Conservation (phyloP, 192 early-diverging fungal genomes). For the Gigaspora rosea region DNA sequence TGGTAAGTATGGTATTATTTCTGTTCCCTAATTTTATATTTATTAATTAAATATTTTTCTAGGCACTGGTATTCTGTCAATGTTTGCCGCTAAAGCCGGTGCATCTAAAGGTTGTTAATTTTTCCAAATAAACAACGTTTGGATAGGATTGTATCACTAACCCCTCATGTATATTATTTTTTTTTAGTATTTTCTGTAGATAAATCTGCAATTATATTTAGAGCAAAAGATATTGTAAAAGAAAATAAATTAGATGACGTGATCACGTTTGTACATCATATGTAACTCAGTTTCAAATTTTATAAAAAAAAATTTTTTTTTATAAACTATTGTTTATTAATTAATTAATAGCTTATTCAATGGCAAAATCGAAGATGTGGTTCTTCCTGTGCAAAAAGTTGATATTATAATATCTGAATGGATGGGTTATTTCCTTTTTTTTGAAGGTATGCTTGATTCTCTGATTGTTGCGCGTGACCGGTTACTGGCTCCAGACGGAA, state of each 20-base stretch:
- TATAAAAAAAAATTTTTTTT: background rate
- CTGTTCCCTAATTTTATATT: background rate
- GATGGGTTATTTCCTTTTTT: constrained; percentile 99
- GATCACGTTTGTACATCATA: constrained; percentile 53
- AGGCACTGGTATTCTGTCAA: constrained; percentile 90
- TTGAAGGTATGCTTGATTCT: constrained; percentile 99
- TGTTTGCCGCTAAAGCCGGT: constrained; percentile 99
- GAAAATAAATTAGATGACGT: constrained; percentile 92
- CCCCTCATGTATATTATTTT: too few species aligned
- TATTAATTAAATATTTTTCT: background rate
- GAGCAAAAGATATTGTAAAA: constrained; percentile 90
- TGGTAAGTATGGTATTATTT: constrained; percentile 48
- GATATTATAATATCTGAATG: constrained; percentile 99
- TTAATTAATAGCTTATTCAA: background rate
- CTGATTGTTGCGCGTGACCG: constrained; percentile 94
- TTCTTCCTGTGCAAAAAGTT: constrained; percentile 90
- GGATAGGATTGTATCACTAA: background rate
- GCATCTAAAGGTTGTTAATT: constrained; percentile 47
- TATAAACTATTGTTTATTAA: background rate
- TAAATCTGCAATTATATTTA: constrained; percentile 97
- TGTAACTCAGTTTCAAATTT: too few species aligned
- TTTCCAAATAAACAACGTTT: background rate
- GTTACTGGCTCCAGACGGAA: constrained; percentile 76
- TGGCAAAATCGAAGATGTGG: constrained; percentile 98
- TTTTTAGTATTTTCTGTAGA: constrained; percentile 56